These are phyloP conservation scores for Leptodermis oblonga DNA, from an alignment of 257 asterid genomes.

Conservation along the genomic window DNA sequence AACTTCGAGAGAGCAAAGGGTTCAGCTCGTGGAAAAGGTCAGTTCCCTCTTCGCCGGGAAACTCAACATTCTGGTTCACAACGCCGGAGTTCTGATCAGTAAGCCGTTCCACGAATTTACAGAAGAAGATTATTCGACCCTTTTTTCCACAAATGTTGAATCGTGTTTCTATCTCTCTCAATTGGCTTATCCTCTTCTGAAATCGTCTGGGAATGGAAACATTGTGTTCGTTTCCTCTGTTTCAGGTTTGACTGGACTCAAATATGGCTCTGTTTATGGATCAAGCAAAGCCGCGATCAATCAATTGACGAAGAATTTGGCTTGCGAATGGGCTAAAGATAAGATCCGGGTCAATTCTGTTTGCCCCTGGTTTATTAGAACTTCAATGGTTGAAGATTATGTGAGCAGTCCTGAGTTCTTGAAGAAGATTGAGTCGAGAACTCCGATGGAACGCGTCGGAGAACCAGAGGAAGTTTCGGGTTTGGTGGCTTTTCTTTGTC, in stretches of 20 bases:
- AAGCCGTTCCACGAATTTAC: neutral
- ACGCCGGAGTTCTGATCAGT: neutral
- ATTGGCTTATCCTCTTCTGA: constrained; percentile 18
- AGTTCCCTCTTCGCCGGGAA: neutral
- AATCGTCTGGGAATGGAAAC: constrained; percentile 21
- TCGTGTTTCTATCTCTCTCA: constrained; percentile 9
- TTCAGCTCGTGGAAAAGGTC: neutral
- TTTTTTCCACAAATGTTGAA: constrained; percentile 13
- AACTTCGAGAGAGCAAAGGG: neutral
- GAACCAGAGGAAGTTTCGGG: constrained; percentile 5
- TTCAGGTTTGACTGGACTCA: constrained; percentile 5
- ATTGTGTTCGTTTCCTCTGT: constrained; percentile 23
- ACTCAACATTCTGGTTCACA: constrained; percentile 8
- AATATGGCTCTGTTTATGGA: neutral
- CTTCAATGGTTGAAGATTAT: neutral
- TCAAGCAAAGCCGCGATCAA: constrained; percentile 11
- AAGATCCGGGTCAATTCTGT: constrained; percentile 15
- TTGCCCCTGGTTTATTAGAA: constrained; percentile 14
- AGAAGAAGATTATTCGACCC: neutral
- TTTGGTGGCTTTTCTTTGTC: constrained; percentile 4
- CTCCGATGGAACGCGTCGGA: constrained; percentile 5
- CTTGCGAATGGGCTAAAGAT: constrained; percentile 23
- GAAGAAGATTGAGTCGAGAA: neutral
- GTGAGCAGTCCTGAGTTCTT: neutral
- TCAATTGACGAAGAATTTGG: constrained; percentile 15